Evolutionary conservation across 306 rosid genomes (phyloP), one percentile per base, ranked within the genome.

Genomic region (Astragalus membranaceus): DNA sequence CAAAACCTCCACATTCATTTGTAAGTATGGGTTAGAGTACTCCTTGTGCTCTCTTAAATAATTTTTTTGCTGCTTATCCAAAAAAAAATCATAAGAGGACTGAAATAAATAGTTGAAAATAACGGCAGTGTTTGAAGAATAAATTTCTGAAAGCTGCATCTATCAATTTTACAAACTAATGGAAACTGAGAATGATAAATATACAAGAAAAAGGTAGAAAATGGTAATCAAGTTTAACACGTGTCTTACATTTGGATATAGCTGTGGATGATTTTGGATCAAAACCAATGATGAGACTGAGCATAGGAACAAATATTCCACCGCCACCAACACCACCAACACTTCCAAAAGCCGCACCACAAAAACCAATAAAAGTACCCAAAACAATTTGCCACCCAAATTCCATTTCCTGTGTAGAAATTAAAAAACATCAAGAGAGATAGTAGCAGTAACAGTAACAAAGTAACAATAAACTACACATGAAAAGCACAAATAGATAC

Each of bases 281-380:
- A 70, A 91, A 95, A 3, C 99, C 99, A 71, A 95, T 70, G 59
- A 91, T 81, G 4, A 95, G 82, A 69, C 80, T 89, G 51, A 91
- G 96, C 99, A 95, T 95, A 8, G 99, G 99, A 62, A 95, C 99
- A 15, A 88, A 95, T 69, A 95, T 91, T 57, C 99, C 99, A 29
- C 99, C 99, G 1, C 99, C 99, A 52, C 99, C 99, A 30, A 94
- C 95, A 12, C 99, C 99, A 10, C 99, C 99, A 0, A 95, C 96
- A 67, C 99, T 95, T 66, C 99, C 97, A 67, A 89, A 95, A 3
- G 99, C 91, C 0, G 92, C 99, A 50, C 99, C 99, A 63, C 84
- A 83, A 63, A 95, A 95, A 33, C 97, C 99, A 69, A 95, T 41
- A 13, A 89, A 9, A 11, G 73, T 65, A 7, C 97, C 97, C 60